Evolutionary conservation across 495 filamentous ascomycete species (phyloP).

Genomic region (Rusavskia elegans): DNA sequence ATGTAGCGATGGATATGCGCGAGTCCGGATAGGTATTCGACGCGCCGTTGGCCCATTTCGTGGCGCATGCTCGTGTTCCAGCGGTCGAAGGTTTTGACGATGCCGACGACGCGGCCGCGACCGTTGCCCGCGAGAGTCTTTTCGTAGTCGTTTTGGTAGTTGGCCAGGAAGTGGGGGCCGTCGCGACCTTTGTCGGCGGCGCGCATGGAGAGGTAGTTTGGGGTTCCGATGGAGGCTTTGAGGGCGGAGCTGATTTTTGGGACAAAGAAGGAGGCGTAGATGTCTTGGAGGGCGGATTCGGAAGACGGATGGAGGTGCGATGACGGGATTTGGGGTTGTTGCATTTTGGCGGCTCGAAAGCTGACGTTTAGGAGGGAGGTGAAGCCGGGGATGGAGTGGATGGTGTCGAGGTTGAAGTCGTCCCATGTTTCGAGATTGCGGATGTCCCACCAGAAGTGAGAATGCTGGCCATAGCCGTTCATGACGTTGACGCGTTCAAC

Average conservation of each 20-base stretch:
- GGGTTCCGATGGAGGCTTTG: constrained; percentile 46
- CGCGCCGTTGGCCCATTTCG: constrained; percentile 59
- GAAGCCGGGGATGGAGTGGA: constrained; percentile 58
- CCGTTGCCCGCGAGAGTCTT: constrained; percentile 54
- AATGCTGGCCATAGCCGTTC: constrained; percentile 49
- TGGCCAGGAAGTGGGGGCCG: constrained; percentile 47
- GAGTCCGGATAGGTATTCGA: constrained; percentile 72
- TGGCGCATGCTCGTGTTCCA: constrained; percentile 92
- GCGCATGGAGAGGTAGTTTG: constrained; percentile 37
- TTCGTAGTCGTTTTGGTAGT: constrained; percentile 56
- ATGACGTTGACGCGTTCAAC: constrained; percentile 64
- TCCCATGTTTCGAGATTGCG: constrained; percentile 73
- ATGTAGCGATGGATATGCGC: constrained; percentile 74
- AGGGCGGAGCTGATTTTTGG: constrained; percentile 67
- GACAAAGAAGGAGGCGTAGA: constrained; percentile 55
- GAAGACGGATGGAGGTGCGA: constrained; percentile 53
- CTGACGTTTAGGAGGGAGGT: constrained; percentile 56
- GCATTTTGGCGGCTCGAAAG: constrained; percentile 47
- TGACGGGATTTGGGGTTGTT: constrained; percentile 32
- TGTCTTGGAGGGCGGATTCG: constrained; percentile 49
- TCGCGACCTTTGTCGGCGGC: constrained; percentile 33
- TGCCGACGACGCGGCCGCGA: constrained; percentile 67
- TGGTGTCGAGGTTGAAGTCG: constrained; percentile 54
- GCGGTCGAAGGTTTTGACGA: constrained; percentile 75
- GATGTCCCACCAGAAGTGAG: constrained; percentile 90